Conservation (phyloP, 129 eudicot species). For the Flaveria brownii region DNA sequence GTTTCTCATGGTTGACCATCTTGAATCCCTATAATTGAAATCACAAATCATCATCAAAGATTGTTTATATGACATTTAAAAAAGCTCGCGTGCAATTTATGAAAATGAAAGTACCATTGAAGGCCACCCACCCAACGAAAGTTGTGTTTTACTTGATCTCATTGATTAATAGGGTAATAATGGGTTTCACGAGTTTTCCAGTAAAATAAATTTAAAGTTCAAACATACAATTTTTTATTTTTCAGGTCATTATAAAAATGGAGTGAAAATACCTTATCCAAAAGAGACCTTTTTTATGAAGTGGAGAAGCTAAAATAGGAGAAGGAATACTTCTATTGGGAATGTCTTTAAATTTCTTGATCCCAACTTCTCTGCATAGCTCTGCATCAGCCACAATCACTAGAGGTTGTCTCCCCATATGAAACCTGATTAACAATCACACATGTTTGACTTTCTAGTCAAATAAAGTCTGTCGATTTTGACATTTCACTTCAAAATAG, state of each 20-base stretch:
- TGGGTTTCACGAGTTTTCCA: neutral
- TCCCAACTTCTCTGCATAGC: constrained; percentile 86
- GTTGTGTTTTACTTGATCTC: neutral
- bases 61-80: neutral
- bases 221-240: neutral
- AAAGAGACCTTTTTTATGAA: constrained; percentile 86
- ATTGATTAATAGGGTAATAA: neutral
- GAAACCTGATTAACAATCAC: constrained; percentile 59
- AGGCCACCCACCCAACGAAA: neutral
- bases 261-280: constrained; percentile 68
- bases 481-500: neutral
- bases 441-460: constrained; percentile 29
- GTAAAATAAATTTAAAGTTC: neutral
- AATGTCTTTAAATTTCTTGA: constrained; percentile 78
- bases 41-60: neutral
- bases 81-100: neutral
- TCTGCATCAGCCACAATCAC: constrained; percentile 92
- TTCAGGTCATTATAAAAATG: neutral
- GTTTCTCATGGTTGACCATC: constrained; percentile 96
- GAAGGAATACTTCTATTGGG: constrained; percentile 94
- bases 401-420: constrained; percentile 94
- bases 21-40: constrained; percentile 62
- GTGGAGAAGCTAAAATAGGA: constrained; percentile 89
- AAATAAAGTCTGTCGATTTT: constrained; percentile 2
- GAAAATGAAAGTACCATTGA: neutral